Base-by-base conservation (phyloP, 108 stramenopile species). In the Thalassiosira profunda region DNA sequence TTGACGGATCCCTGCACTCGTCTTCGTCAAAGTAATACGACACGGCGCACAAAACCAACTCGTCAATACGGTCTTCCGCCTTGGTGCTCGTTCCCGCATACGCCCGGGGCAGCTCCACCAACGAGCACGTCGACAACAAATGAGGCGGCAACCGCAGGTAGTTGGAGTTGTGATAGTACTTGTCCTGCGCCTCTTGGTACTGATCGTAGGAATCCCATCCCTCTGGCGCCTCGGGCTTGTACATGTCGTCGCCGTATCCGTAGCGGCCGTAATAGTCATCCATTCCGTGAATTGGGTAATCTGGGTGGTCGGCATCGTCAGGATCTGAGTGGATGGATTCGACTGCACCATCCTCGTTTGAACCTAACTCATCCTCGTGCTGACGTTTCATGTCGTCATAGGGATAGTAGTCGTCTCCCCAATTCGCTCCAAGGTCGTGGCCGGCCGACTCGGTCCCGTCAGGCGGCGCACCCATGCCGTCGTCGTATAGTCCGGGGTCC, bases 11-110 rank as follows among this genome's bases (percentile, higher is more conserved):
- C 60, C 80, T 87, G 65, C 83, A 85, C 65, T 93, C 92, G 43
- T 93, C 92, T 78, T 93, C 92, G 53, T 93, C 92, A 59, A 88
- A 81, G 56, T 87, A 93, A 63, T 90, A 93, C 8, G 89, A 88
- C 6, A 90, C 92, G 7, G 87, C 81, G 67, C 87, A 63, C 31
- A 93, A 80, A 0, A 90, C 46, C 23, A 88, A 2, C 26, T 77
- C 81, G n/a, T 93, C 91, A n/a, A 74, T 70, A 23, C 80, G 83
- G 24, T 82, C 71, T 5, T 69, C 68, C 4, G 70, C 71, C 26
- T 73, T 62, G 0, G 44, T 30, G 30, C 30, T 54, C 33, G 48
- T 49, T 24, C 58, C 30, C 33, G 41, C 54, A 60, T 90, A 93
- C 9, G 70, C 21, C 23, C 86, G 82, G 18, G 87, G 92, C 12